Evolutionary conservation across 208 protist species (phyloP).

Genomic region (Blastocrithidia nonstop): DNA sequence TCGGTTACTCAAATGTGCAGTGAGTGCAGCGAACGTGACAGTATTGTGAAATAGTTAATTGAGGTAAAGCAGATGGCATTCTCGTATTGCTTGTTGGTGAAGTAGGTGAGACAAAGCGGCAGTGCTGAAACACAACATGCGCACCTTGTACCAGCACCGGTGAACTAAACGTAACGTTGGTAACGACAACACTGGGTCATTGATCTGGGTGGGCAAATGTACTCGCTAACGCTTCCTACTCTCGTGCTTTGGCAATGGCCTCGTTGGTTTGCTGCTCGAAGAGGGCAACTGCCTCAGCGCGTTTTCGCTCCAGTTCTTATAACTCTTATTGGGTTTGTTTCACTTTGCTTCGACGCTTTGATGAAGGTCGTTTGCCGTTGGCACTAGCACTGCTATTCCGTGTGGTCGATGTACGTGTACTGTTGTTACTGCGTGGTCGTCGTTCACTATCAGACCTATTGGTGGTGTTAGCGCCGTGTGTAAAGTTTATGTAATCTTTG

Average conservation of each 20-base stretch:
- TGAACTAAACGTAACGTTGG: conserved; percentile 56
- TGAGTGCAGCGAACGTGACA: conserved; percentile 45
- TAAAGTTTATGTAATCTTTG: no score
- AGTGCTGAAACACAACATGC: conserved; percentile 73
- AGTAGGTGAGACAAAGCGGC: conserved; percentile 19
- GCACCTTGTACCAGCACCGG: conserved; percentile 52
- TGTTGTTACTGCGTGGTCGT: neutral
- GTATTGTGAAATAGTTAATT: conserved; percentile 68
- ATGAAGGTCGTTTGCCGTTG: conserved; percentile 8
- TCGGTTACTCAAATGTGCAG: conserved; percentile 53
- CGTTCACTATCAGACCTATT: no score
- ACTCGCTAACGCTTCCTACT: conserved; percentile 64
- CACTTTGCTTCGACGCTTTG: conserved; percentile 13
- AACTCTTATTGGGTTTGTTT: conserved; percentile 50
- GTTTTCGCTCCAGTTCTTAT: conserved; percentile 42
- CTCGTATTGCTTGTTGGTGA: neutral
- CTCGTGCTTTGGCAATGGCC: conserved; percentile 29
- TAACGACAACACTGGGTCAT: conserved; percentile 47
- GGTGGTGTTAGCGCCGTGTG: no score
- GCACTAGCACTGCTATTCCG: conserved; percentile 3
- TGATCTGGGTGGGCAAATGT: conserved; percentile 71
- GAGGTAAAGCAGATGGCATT: conserved; percentile 12
- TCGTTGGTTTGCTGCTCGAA: conserved; percentile 46
- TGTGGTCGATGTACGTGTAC: conserved; percentile 6
- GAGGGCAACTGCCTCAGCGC: conserved; percentile 32